Evolutionary conservation across 768 basidiomycete species (phyloP), one percentile per base, ranked within the genome.

Genomic region (Artomyces pyxidatus): DNA sequence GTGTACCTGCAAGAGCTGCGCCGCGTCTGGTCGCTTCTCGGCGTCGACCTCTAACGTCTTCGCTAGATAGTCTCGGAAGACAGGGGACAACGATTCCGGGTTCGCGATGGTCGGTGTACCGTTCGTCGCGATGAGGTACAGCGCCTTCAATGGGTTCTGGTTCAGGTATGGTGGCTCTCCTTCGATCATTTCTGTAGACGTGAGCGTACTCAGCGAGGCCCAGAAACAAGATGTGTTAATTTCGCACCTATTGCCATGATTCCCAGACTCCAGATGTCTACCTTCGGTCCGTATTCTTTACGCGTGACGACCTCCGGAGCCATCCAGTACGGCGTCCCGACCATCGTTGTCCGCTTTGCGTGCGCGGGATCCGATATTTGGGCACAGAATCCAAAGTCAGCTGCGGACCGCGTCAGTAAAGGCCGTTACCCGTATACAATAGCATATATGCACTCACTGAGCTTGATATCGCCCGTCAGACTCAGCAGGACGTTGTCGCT

Each of bases 271-370:
- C 94, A 96, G 50, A 97, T 91, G 60, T 96, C 94, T n/a, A 97
- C 94, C 63, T 97, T 97, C 12, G 94, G 88, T 0, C 94, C 94
- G 64, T 96, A 96, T 68, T 96, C 94, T 66, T 96, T 96, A 47
- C 93, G 82, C 22, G 93, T 97, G 55, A 96, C 94, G 42, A 97
- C 94, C 64, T 97, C 94, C 0, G 94, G 94, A 0, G 94, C 94
- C 94, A 97, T 96, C 94, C 94, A 97, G 65, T 97, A 97, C 1
- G 94, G 94, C 1, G 94, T 96, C 2, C 94, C 94, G 43, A 97
- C 93, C 94, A 97, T 97, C 29, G 94, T 96, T 29, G 93, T 95
- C 23, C 94, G 83, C 69, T 96, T 96, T 3, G 91, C 81, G 55
- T 86, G 82, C 8, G 82, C 82, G 58, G 56, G 56, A 40, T 92